A percentile compares a stretch with the other conserved stretches of the same genome.
phyloP scores from a whole-genome alignment of 257 asterid genomes.

The Eustoma russellianum region DNA sequence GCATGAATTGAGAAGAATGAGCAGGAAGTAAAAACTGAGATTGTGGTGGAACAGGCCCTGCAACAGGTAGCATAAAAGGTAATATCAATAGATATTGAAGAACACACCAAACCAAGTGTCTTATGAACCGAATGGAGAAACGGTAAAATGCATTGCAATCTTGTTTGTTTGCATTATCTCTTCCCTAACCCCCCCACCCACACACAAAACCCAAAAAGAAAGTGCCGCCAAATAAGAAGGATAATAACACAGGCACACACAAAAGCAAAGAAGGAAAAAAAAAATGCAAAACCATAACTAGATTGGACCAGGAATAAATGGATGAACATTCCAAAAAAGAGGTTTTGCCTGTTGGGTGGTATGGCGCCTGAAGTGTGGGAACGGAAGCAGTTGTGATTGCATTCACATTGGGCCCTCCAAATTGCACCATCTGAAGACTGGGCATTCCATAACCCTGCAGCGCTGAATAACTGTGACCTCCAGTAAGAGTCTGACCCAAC shows the following conservation, averaged over 20 bases:
- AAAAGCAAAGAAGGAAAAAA: no score
- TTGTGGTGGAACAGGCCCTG: slow-evolving; percentile 62
- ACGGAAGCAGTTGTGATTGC: slow-evolving; percentile 57
- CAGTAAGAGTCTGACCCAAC: slow-evolving; percentile 65
- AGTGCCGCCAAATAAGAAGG: no score
- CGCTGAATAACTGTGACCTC: slow-evolving; percentile 58
- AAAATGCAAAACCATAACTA: neutral
- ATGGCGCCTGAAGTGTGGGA: slow-evolving; percentile 69
- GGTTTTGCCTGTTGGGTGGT: slow-evolving; percentile 59
- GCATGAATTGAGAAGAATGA: slow-evolving; percentile 82
- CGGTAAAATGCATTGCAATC: no score
- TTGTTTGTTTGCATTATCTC: no score
- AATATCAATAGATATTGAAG: no score
- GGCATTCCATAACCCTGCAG: slow-evolving; percentile 76
- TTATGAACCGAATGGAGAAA: no score
- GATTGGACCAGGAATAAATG: neutral
- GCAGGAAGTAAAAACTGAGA: slow-evolving; percentile 74
- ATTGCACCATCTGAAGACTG: slow-evolving; percentile 78
- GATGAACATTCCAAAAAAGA: neutral
- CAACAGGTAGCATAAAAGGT: slow-evolving; percentile 49
- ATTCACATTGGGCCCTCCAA: slow-evolving; percentile 71
- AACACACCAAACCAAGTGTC: no score
- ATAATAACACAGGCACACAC: no score
- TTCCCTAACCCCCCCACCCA: neutral
- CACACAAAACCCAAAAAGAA: no score